Evolutionary conservation across 345 rosid species (phyloP), one percentile per base, ranked within the genome.

Genomic region (Raphanus raphanistrum): DNA sequence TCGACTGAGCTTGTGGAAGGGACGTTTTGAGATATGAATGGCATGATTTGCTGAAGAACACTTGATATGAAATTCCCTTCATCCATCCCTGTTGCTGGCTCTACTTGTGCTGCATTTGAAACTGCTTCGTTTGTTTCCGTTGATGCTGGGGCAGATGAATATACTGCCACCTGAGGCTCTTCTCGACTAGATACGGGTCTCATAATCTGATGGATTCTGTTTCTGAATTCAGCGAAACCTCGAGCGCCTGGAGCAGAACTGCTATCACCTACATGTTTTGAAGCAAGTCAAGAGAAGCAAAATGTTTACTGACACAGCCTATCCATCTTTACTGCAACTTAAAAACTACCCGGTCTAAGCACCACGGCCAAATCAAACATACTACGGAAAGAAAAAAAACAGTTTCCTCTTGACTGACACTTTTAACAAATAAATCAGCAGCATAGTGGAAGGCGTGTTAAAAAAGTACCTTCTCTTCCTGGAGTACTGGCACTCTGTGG

Each of bases 21-120:
- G 11, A 63, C 72, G 71, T 73, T 76, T 59, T 85, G 85, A 64
- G 84, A 70, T 71, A 88, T 78, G 8, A 77, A 36, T 8, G 92
- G 92, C 84, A 86, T 82, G 71, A 86, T 84, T 73, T 84, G 86
- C 35, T 71, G 88, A 73, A 88, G 90, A 64, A 86, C 36, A 76
- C 79, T 82, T 32, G 91, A 86, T 72, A 86, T 38, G 54, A 84
- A 86, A 15, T 75, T 62, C 52, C 86, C 90, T 68, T 86, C 87
- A 29, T 81, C 86, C 4, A 73, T 81, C 25, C 55, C 79, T 17
- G 63, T 73, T 61, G 82, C 25, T 15, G 76, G 76, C 52, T 78
- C 75, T 35, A 31, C 85, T 65, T 65, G 76, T 61, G 75, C 68
- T 55, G 75, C 68, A 63, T 38, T 76, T 35, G 57, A 76, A 68